Conservation (phyloP, 805 yeast genomes). For the Geotrichum ghanense region DNA sequence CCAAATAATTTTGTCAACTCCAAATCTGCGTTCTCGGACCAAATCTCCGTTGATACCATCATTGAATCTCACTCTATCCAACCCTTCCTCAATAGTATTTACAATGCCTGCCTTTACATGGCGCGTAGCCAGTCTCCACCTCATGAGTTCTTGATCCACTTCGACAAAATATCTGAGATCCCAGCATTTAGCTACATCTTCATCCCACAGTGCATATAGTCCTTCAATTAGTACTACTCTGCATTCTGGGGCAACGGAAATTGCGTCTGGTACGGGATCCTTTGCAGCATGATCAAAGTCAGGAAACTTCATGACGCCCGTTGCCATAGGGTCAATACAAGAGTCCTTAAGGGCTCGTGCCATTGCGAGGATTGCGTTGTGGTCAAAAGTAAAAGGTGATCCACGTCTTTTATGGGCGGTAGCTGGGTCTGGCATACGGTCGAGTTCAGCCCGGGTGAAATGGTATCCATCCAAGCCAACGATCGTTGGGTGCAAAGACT, state of each 20-base stretch:
- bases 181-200: conserved; percentile 30
- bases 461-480: conserved; percentile 76
- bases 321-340: conserved; percentile 7
- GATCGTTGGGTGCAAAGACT: conserved; percentile 14
- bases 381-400: conserved; percentile 78
- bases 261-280: conserved; percentile 56
- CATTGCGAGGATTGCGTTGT: conserved; percentile 28
- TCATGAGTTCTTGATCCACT: conserved; percentile 34
- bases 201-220: conserved; percentile 55
- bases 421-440: conserved; percentile 40
- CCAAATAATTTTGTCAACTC: conserved; percentile 18
- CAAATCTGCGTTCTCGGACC: conserved; percentile 20
- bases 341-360: conserved; percentile 20
- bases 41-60: conserved; percentile 55
- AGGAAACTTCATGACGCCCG: conserved; percentile 31
- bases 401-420: conserved; percentile 62
- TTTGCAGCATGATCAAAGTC: conserved; percentile 57
- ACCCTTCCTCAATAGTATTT: conserved; percentile 23
- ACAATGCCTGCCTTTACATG: conserved; percentile 38
- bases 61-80: conserved; percentile 30
- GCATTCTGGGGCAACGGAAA: conserved; percentile 33
- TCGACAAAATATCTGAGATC: conserved; percentile 34
- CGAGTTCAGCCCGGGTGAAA: conserved; percentile 38
- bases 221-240: conserved; percentile 67
- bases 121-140: conserved; percentile 50